Percentiles rank a stretch among this genome's conserved stretches.
Evolutionary conservation across 1,284 basidiomycete genomes (phyloP).

Genomic region (Fistulinella staudtii): DNA sequence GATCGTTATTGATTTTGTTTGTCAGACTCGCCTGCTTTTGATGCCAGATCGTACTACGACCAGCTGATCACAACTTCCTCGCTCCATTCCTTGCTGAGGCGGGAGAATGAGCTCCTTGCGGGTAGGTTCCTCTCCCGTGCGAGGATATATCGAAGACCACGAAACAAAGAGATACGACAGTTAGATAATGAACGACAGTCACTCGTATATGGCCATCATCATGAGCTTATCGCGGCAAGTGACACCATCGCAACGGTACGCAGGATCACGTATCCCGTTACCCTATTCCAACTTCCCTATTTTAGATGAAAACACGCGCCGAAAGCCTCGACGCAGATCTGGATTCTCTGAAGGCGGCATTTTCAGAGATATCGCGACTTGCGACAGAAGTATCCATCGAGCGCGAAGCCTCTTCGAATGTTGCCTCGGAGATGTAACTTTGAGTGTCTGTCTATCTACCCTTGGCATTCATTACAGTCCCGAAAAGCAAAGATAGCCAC

Average conservation of each 20-base stretch:
- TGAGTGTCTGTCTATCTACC: too few species aligned
- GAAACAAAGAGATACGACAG: slow-evolving; percentile 76
- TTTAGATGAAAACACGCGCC: slow-evolving; percentile 79
- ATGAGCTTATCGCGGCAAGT: slow-evolving; percentile 88
- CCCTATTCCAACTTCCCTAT: neutral
- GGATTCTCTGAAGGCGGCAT: slow-evolving; percentile 74
- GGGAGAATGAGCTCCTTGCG: slow-evolving; percentile 72
- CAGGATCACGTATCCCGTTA: slow-evolving; percentile 3
- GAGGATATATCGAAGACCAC: slow-evolving; percentile 12
- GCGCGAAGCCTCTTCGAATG: slow-evolving; percentile 1
- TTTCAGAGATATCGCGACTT: slow-evolving; percentile 80
- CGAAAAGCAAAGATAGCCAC: too few species aligned
- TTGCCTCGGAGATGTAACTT: slow-evolving; percentile 3
- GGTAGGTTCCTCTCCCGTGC: slow-evolving; percentile 37
- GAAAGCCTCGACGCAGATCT: slow-evolving; percentile 79
- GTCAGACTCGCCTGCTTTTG: slow-evolving; percentile 75
- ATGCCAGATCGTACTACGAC: slow-evolving; percentile 78
- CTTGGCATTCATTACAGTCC: too few species aligned
- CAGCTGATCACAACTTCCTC: slow-evolving; percentile 79
- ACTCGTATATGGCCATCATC: slow-evolving; percentile 91
- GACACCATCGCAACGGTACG: slow-evolving; percentile 84
- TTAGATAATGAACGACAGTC: slow-evolving; percentile 87
- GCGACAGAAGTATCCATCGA: slow-evolving; percentile 64
- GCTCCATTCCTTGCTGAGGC: slow-evolving; percentile 64
- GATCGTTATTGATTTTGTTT: slow-evolving; percentile 9